Evolutionary conservation across 805 yeast species (phyloP).

Genomic region (Pichia kluyveri): DNA sequence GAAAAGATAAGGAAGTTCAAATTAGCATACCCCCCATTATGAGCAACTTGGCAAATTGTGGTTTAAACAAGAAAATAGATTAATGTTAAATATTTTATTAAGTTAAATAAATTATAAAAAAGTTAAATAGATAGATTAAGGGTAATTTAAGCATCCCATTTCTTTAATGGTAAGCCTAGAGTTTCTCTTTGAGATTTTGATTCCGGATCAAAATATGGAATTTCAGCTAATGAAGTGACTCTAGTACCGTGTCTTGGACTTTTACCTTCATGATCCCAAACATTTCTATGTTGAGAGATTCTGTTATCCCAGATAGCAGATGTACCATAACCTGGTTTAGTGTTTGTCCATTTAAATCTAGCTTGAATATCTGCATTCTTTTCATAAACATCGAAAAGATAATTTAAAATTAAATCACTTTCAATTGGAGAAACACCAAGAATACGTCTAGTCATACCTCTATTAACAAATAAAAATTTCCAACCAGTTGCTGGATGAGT

Average conservation of each 20-base stretch:
- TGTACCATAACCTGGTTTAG: slow-evolving; percentile 31
- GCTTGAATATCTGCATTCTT: slow-evolving; percentile 49
- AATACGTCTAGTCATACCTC: slow-evolving; percentile 41
- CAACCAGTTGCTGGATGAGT: slow-evolving; percentile 60
- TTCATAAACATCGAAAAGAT: slow-evolving; percentile 38
- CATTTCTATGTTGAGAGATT: slow-evolving; percentile 35
- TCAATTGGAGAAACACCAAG: slow-evolving; percentile 45
- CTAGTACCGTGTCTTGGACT: slow-evolving; percentile 45
- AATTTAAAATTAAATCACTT: slow-evolving; percentile 37
- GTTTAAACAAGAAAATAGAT: no score
- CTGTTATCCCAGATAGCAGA: slow-evolving; percentile 46
- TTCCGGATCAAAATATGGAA: slow-evolving; percentile 40
- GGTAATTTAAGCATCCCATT: slow-evolving; percentile 1
- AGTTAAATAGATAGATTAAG: neutral
- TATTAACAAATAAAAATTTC: slow-evolving; percentile 47
- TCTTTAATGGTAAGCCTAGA: slow-evolving; percentile 26
- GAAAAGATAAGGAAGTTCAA: no score
- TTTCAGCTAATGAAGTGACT: slow-evolving; percentile 44
- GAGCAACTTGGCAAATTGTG: no score
- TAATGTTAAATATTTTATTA: neutral
- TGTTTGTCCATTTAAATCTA: slow-evolving; percentile 38
- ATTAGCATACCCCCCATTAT: no score
- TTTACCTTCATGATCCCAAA: slow-evolving; percentile 33
- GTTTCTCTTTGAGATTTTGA: slow-evolving; percentile 46
- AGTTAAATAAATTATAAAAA: neutral